Evolutionary conservation across 2,329 filamentous ascomycete genomes (phyloP), one percentile per base, ranked within the genome.

Genomic region (Colletotrichum liriopes): DNA sequence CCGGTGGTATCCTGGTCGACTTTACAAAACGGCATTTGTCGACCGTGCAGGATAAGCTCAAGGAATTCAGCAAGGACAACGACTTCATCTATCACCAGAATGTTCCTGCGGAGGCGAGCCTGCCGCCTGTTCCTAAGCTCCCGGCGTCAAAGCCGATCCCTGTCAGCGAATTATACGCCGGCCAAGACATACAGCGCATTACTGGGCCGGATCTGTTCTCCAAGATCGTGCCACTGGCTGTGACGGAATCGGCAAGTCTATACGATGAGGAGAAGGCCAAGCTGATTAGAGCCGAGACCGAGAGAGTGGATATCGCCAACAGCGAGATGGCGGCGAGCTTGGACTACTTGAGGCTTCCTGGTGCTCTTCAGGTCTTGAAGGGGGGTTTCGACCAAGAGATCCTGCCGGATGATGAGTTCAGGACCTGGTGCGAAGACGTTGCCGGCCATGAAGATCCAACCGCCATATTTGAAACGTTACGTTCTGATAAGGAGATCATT

Each of bases 221-320:
- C 76, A 97, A 97, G 81, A 98, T 99, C 72, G 94, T 98, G 2
- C 96, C 96, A 0, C 93, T 98, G 85, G 93, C 95, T 3, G 96
- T 99, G 1, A 99, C 96, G 0, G 96, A 99, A 82, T 97, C 94
- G 32, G 96, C 96, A 16, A 98, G 96, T 84, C 84, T 98, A 77
- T 99, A 99, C 80, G 96, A 98, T 75, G 96, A 99, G 82, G 96
- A 99, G 81, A 99, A 99, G 83, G 96, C 96, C 16, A 98, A 99
- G 81, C 84, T 99, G 69, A 92, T 98, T 51, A 91, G 96, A 69
- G 96, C 96, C 2, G 97, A 99, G 83, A 95, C 94, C 0, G 96
- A 99, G 82, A 92, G 94, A 76, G 95, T 97, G 1, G 96, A 98
- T 77, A 92, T 93, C 43, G 96, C 96, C 20, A 97, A 98, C 77